These are phyloP conservation scores for Lodderomyces elongisporus DNA, from an alignment of 1,139 yeast species.

Conservation along the genomic window DNA sequence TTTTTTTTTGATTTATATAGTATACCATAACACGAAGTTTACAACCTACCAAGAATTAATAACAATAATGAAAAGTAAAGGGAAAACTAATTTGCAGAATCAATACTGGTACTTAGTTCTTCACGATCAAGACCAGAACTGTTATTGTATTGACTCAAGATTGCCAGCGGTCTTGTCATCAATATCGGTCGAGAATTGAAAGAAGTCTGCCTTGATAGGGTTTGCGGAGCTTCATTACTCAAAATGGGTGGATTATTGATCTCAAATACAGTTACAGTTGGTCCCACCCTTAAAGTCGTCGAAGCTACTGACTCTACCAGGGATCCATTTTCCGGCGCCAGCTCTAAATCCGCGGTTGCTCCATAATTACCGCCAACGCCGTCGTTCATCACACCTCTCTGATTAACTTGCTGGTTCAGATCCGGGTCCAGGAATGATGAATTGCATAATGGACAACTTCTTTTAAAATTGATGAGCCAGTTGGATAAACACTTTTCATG, in stretches of 20 bases:
- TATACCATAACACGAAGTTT: no score
- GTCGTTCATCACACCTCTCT: no score
- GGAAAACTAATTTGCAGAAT: conserved; percentile 14
- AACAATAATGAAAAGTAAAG: no score
- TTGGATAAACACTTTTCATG: conserved; percentile 43
- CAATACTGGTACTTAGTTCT: conserved; percentile 25
- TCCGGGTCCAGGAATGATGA: conserved; percentile 12
- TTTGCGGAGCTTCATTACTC: no score
- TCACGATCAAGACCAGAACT: conserved; percentile 2
- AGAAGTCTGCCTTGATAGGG: no score
- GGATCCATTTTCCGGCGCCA: no score
- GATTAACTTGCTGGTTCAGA: conserved; percentile 21
- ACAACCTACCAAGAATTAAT: no score
- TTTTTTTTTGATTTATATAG: no score
- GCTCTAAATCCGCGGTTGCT: conserved; percentile 17
- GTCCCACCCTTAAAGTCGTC: no score
- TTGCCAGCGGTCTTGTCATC: conserved; percentile 24
- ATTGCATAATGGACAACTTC: conserved; percentile 46
- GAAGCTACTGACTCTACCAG: conserved; percentile 3
- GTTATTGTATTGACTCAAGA: conserved; percentile 18
- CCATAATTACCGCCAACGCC: conserved; percentile 20
- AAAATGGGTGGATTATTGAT: not conserved
- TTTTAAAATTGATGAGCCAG: conserved; percentile 42
- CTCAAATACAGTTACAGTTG: conserved; percentile 1
- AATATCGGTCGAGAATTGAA: conserved; percentile 8